Evolutionary conservation across 163 green algal species (phyloP).

Genomic region (Scenedesmus sp.): DNA sequence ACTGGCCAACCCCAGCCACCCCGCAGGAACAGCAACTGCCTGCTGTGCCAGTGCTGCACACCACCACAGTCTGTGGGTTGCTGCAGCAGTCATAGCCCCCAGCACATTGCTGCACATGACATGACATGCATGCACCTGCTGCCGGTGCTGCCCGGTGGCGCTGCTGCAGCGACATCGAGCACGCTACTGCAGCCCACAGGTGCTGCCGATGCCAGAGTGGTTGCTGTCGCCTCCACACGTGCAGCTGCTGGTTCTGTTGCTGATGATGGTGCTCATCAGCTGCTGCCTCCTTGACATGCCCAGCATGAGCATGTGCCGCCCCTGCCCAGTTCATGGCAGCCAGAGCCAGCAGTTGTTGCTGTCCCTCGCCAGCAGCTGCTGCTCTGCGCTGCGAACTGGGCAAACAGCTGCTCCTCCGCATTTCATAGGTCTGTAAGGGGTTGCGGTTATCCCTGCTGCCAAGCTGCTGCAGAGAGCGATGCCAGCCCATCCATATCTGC

Average conservation of each 20-base stretch:
- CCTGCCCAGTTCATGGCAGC: background rate
- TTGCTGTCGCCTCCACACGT: background rate
- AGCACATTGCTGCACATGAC: no score
- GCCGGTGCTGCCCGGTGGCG: no score
- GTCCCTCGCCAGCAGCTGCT: background rate
- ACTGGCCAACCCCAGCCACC: no score
- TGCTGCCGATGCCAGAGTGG: background rate
- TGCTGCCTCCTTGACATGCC: background rate
- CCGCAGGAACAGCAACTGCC: background rate
- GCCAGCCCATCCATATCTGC: background rate
- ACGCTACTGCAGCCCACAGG: background rate
- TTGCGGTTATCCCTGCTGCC: background rate
- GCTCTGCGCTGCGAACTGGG: background rate
- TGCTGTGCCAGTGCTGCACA: background rate
- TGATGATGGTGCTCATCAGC: background rate
- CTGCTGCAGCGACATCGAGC: background rate
- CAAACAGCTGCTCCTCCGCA: background rate
- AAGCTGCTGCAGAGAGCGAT: background rate
- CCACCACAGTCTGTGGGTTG: background rate
- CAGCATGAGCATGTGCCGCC: background rate
- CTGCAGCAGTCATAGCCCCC: no score
- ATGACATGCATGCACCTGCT: no score
- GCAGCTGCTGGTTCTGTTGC: background rate
- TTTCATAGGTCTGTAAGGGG: background rate
- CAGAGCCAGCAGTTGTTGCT: background rate